Evolutionary conservation across 768 basidiomycete genomes (phyloP).

Genomic region (Epithele typhae): DNA sequence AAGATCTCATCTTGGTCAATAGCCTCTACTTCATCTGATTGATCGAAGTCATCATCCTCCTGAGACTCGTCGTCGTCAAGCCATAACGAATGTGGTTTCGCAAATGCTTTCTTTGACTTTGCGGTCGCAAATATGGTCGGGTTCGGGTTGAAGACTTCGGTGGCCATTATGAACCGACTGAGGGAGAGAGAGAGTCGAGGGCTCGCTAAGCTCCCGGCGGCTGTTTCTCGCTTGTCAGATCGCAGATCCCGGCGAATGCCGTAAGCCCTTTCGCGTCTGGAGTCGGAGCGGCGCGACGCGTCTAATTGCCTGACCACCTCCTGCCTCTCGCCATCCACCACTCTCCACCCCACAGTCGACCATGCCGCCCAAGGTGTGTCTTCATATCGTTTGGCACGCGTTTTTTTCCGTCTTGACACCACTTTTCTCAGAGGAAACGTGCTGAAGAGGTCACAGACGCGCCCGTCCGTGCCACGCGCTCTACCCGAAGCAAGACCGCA

Average conservation of each 20-base stretch:
- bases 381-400: too few relatives aligned
- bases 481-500: too few relatives aligned
- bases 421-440: slow-evolving; percentile 52
- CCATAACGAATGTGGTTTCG: slow-evolving; percentile 56
- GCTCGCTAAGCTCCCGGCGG: not conserved
- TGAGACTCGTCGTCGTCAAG: slow-evolving; percentile 27
- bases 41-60: slow-evolving; percentile 30
- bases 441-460: slow-evolving; percentile 19
- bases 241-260: too few relatives aligned
- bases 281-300: too few relatives aligned
- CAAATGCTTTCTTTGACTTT: slow-evolving; percentile 36
- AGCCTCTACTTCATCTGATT: slow-evolving; percentile 46
- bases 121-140: slow-evolving; percentile 70
- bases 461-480: slow-evolving; percentile 17
- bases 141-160: slow-evolving; percentile 82
- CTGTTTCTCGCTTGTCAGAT: not conserved
- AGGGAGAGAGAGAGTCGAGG: too few relatives aligned
- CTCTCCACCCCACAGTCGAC: not conserved
- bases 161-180: slow-evolving; percentile 12
- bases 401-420: not conserved
- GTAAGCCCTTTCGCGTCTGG: too few relatives aligned
- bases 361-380: slow-evolving; percentile 25
- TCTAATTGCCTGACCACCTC: not conserved
- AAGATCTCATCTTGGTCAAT: slow-evolving; percentile 94
- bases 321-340: not conserved